Evolutionary conservation across 768 basidiomycete genomes (phyloP), one percentile per base, ranked within the genome.

Genomic region (Russula virescens): DNA sequence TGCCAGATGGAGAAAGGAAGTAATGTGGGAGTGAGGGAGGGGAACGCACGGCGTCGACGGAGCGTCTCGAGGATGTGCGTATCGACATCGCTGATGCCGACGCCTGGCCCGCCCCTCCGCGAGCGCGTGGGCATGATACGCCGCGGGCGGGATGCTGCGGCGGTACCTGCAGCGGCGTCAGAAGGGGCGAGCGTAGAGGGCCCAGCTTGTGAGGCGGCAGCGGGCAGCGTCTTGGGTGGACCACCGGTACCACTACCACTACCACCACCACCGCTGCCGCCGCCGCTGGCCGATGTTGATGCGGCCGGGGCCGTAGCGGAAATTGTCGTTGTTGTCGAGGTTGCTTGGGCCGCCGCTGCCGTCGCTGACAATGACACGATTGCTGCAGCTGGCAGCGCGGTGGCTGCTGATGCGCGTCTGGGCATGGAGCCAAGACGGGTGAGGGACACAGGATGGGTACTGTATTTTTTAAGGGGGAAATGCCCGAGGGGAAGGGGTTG

Each of bases 101-200:
- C 83, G 40, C 89, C 90, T 31, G 88, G 87, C 18, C 89, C 90
- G 59, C 89, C 87, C 60, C 92, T 83, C 68, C 90, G 80, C 60
- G 88, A 82, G 69, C 93, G 83, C 73, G 89, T 83, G 47, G 93
- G 93, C 60, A 92, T 77, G 48, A 92, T 86, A 73, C 92, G 86
- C 75, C 88, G 89, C 74, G 85, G 86, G 60, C 81, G 84, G 65
- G 76, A 9, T 9, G 38, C 10, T 2, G 38, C 5, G 10, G 38
- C 42, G 18, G 42, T n/a, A 9, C 34, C 60, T 14, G 66, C 42
- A n/a, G 64, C 28, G 3, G 55, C 42, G 40, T 58, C 52, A 18
- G 42, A 43, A 2, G 42, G 14, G 16, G 42, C 14, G 42, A 18
- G 18, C 14, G 40, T 10, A 19, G 58, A 61, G 46, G 43, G 38